Percentiles rank a stretch among this genome's conserved stretches.
These are phyloP conservation scores for Letharia columbiana DNA, from an alignment of 495 filamentous ascomycete species.

Conservation along the genomic window DNA sequence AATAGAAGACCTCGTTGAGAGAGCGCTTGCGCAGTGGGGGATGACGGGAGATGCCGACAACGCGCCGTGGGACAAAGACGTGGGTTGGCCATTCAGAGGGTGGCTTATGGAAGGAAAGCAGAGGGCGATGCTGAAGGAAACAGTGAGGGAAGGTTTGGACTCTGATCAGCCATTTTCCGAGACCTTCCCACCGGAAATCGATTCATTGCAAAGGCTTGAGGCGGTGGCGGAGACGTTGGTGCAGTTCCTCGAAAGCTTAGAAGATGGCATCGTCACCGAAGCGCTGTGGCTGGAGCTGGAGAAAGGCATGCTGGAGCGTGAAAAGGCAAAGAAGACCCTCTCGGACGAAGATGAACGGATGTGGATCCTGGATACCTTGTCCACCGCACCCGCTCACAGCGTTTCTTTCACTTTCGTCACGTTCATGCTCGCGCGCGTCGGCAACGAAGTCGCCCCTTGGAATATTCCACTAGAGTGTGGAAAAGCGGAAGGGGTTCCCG, in stretches of 20 bases:
- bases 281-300: conserved; percentile 67
- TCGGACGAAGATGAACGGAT: conserved; percentile 56
- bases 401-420: conserved; percentile 81
- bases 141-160: conserved; percentile 47
- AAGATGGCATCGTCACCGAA: conserved; percentile 64
- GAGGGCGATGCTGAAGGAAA: conserved; percentile 27
- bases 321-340: conserved; percentile 40
- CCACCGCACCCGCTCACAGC: conserved; percentile 63
- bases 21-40: conserved; percentile 70
- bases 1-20: conserved; percentile 64
- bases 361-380: conserved; percentile 64
- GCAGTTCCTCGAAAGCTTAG: conserved; percentile 59
- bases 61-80: conserved; percentile 47
- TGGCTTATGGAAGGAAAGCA: conserved; percentile 1
- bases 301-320: conserved; percentile 44
- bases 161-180: conserved; percentile 48
- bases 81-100: conserved; percentile 64
- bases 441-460: conserved; percentile 31
- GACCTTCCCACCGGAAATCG: conserved; percentile 49
- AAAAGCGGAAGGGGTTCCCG: neutral
- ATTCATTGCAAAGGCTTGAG: conserved; percentile 59
- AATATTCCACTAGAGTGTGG: neutral
- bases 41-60: conserved; percentile 54
- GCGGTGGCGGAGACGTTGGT: conserved; percentile 58
- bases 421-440: conserved; percentile 56